phyloP scores from a whole-genome alignment of 2,329 filamentous ascomycete species.

The Calonectria leucothoes region DNA sequence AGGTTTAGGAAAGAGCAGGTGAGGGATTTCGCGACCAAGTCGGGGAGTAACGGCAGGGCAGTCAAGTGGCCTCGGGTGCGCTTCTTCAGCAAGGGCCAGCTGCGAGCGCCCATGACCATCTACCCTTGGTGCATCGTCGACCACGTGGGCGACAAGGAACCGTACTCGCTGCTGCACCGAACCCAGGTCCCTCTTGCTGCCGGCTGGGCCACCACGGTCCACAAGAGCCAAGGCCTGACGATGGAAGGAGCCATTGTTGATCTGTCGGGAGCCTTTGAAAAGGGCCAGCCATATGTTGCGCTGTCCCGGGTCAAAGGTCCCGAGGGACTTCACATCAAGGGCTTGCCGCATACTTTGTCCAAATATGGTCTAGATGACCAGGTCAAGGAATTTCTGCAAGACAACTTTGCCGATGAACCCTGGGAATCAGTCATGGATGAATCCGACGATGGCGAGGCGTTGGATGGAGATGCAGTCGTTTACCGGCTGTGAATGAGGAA shows the following conservation, averaged over 20 bases:
- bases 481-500: no score
- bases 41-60: background rate
- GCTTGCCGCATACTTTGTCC: no score
- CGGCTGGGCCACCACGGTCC: conserved; percentile 73
- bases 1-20: conserved; percentile 18
- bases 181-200: conserved; percentile 71
- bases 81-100: conserved; percentile 59
- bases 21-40: conserved; percentile 12
- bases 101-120: conserved; percentile 51
- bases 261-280: conserved; percentile 62
- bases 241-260: conserved; percentile 69
- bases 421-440: no score
- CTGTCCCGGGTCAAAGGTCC: conserved; percentile 35
- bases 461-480: no score
- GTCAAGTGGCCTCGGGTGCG: conserved; percentile 48
- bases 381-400: no score
- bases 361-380: no score
- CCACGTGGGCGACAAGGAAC: conserved; percentile 57
- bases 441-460: no score
- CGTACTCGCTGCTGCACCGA: conserved; percentile 62
- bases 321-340: conserved; percentile 27
- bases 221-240: conserved; percentile 73
- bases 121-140: conserved; percentile 62
- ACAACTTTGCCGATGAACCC: no score
- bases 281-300: conserved; percentile 69